Conservation (phyloP, 1,284 basidiomycete genomes). For the Ceratobasidium sp. region DNA sequence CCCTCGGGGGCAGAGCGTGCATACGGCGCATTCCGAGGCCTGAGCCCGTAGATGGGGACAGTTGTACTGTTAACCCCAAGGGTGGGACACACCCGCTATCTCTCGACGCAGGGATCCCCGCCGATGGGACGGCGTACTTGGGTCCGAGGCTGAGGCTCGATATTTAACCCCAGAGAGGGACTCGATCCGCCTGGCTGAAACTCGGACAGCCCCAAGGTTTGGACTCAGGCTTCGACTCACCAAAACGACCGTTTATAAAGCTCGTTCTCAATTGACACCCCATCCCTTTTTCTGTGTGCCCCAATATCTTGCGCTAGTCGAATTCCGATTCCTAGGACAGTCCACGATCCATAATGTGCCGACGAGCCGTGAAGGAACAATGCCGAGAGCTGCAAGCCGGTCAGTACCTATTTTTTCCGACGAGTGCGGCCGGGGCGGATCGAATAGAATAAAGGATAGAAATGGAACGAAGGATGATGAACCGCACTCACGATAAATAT, state of each 20-base stretch:
- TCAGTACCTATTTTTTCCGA: constrained; percentile 43
- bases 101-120: too few species aligned
- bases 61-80: too few species aligned
- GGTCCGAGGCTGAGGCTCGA: too few species aligned
- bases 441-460: constrained; percentile 53
- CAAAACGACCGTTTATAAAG: constrained; percentile 62
- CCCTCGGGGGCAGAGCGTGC: too few species aligned
- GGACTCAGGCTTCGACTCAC: constrained; percentile 43
- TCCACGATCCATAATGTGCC: constrained; percentile 54
- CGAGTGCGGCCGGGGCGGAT: too few species aligned
- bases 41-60: too few species aligned
- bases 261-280: constrained; percentile 54
- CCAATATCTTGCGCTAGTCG: constrained; percentile 57
- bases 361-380: constrained; percentile 50
- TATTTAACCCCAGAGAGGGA: too few species aligned
- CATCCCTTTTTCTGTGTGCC: constrained; percentile 53
- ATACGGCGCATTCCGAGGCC: too few species aligned
- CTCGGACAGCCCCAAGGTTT: background rate
- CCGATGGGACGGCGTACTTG: too few species aligned
- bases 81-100: too few species aligned
- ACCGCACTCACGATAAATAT: constrained; percentile 51
- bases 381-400: constrained; percentile 47
- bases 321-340: constrained; percentile 55
- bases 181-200: too few species aligned
- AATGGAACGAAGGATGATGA: constrained; percentile 54